Conservation (phyloP, 352 stramenopile species). For the Phytophthora pluvialis region DNA sequence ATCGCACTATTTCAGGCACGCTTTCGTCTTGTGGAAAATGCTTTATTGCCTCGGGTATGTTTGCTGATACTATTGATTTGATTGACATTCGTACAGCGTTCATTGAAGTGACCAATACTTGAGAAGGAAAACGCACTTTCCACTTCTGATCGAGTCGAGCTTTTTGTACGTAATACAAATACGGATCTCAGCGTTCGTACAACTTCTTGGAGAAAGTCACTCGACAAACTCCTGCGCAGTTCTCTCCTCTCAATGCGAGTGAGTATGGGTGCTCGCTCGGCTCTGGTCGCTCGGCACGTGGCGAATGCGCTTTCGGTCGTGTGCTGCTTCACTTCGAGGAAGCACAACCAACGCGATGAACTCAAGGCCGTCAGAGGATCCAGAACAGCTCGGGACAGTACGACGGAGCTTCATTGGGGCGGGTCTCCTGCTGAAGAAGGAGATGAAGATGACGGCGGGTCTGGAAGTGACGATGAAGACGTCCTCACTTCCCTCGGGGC, state of each 20-base stretch:
- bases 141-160: background rate
- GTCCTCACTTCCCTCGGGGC: slow-evolving; percentile 36
- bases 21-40: too few species aligned
- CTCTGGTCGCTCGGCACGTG: slow-evolving; percentile 19
- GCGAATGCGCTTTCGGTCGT: slow-evolving; percentile 6
- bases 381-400: slow-evolving; percentile 16
- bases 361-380: slow-evolving; percentile 24
- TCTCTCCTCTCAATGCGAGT: background rate
- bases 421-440: background rate
- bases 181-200: too few species aligned
- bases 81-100: background rate
- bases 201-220: background rate
- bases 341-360: slow-evolving; percentile 25
- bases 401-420: slow-evolving; percentile 12
- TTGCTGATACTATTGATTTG: too few species aligned
- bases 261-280: slow-evolving; percentile 16
- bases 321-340: slow-evolving; percentile 26
- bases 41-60: too few species aligned
- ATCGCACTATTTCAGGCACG: too few species aligned
- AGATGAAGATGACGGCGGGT: slow-evolving; percentile 18
- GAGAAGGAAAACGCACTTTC: slow-evolving; percentile 1
- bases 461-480: slow-evolving; percentile 43
- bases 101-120: background rate
- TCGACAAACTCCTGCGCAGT: background rate
- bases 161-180: background rate